Percentiles rank a stretch among this genome's conserved stretches.
Conservation (phyloP, 164 flowering plant genomes). For the Vitis cinerea region DNA sequence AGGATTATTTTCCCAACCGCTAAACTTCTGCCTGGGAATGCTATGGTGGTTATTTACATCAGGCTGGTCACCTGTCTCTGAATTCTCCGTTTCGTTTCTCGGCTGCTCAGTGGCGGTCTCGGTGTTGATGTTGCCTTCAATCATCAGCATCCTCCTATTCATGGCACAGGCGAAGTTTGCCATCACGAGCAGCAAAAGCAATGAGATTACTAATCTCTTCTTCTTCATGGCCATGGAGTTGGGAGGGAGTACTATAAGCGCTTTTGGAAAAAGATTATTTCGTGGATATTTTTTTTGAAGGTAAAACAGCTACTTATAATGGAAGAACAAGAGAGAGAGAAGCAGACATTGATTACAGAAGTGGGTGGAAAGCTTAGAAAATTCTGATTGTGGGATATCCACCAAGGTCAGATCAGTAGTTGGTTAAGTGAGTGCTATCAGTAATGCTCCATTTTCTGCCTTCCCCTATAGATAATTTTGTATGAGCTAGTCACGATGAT, state of each 20-base stretch:
- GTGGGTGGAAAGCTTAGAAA: background rate
- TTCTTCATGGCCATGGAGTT: background rate
- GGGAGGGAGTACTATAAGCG: background rate
- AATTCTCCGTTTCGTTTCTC: background rate
- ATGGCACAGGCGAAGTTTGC: background rate
- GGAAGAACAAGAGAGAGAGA: background rate
- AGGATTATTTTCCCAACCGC: constrained; percentile 5
- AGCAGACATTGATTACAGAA: too few species aligned
- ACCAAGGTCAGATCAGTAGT: constrained; percentile 2
- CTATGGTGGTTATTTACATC: constrained; percentile 13
- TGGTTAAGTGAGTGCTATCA: background rate
- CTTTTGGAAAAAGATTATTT: background rate
- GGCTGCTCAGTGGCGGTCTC: background rate
- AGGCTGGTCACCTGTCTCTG: background rate
- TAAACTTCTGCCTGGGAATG: constrained; percentile 16
- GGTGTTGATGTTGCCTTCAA: background rate
- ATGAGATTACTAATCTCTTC: background rate
- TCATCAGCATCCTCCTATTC: constrained; percentile 2
- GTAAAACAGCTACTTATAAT: background rate
- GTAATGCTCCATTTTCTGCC: background rate
- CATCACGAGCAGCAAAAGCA: constrained; percentile 1
- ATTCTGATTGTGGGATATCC: constrained; percentile 10
- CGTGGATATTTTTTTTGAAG: background rate
- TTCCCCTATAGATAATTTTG: background rate
- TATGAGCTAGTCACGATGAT: background rate